A percentile compares a stretch with the other conserved stretches of the same genome.
Evolutionary conservation across 2,329 filamentous ascomycete species (phyloP).

Genomic region (Fusarium graminum): DNA sequence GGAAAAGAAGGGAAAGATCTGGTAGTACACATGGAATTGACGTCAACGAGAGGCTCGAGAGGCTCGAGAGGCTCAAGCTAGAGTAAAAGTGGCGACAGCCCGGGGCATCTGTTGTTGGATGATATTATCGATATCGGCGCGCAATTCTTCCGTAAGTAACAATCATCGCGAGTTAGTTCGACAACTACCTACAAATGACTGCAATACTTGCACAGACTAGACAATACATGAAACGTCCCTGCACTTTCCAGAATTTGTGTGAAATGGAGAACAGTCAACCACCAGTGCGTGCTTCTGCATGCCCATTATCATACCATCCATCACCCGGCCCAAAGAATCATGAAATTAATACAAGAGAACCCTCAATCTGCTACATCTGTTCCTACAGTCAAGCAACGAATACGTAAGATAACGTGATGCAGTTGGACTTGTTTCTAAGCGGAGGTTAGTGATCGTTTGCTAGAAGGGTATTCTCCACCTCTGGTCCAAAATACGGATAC

Average conservation of each 20-base stretch:
- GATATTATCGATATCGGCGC: slow-evolving; percentile 41
- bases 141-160: slow-evolving; percentile 45
- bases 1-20: background rate
- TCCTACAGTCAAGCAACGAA: background rate
- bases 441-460: background rate
- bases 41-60: background rate
- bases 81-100: slow-evolving; percentile 17
- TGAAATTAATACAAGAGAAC: no score
- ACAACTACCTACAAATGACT: background rate
- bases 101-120: slow-evolving; percentile 29
- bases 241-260: no score
- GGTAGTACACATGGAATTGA: slow-evolving; percentile 9
- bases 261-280: no score
- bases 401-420: background rate
- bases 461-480: background rate
- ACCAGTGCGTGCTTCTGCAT: no score
- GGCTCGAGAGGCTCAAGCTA: background rate
- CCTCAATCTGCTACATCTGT: background rate
- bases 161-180: slow-evolving; percentile 2
- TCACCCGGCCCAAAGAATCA: no score
- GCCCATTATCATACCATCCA: no score
- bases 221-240: no score
- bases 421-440: background rate
- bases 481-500: background rate
- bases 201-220: background rate